Evolutionary conservation across 176 grass and related monocot genomes (phyloP).

Genomic region (Alopecurus myosuroides): DNA sequence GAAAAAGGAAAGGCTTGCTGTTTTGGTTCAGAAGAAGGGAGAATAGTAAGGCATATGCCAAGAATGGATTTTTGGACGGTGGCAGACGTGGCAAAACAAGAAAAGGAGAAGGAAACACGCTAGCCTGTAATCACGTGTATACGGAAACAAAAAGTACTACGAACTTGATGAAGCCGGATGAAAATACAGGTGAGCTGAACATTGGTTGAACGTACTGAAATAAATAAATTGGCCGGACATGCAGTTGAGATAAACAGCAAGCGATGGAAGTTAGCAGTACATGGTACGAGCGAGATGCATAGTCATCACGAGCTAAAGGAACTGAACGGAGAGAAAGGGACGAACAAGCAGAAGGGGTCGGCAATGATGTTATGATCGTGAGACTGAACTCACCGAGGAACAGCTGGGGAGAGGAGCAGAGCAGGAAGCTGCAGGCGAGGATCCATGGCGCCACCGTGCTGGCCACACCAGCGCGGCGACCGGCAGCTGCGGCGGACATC

Average conservation of each 20-base stretch:
- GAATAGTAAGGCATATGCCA: neutral
- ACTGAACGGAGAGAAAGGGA: neutral
- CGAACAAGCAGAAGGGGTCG: too few relatives aligned
- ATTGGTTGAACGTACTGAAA: neutral
- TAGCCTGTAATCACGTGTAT: neutral
- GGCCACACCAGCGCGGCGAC: neutral
- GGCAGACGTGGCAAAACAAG: neutral
- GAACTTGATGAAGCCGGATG: neutral
- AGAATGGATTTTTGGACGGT: neutral
- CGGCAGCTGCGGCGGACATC: neutral
- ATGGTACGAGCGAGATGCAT: neutral
- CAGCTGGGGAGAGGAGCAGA: neutral
- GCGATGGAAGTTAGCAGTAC: too few relatives aligned
- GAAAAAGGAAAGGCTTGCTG: neutral
- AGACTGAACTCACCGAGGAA: slow-evolving; percentile 15
- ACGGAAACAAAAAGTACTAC: neutral
- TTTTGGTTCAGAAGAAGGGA: neutral
- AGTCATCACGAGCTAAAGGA: neutral
- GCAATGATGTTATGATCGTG: neutral
- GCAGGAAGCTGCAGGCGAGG: slow-evolving; percentile 13
- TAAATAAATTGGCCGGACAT: neutral
- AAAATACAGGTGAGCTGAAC: neutral
- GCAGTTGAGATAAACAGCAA: neutral
- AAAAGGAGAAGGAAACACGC: neutral
- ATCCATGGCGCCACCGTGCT: slow-evolving; percentile 15